phyloP scores from a whole-genome alignment of 2,329 filamentous ascomycete species.

The Hypoxylon sp. region DNA sequence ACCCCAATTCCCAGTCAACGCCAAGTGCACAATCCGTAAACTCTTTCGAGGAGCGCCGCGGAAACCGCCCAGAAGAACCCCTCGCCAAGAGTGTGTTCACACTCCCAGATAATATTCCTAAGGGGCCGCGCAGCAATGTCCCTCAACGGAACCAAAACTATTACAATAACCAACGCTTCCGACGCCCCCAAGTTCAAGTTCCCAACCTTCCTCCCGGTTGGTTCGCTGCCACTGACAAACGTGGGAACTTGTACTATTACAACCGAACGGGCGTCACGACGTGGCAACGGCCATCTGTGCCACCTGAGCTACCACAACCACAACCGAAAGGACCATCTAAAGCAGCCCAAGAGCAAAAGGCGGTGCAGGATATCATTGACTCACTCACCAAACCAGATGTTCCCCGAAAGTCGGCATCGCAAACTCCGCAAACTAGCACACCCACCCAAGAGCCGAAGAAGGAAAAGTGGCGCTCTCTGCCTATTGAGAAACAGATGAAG shows the following conservation, averaged over 20 bases:
- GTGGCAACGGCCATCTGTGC: slow-evolving; percentile 82
- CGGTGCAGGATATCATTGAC: slow-evolving; percentile 87
- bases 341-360: slow-evolving; percentile 74
- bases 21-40: slow-evolving; percentile 62
- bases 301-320: slow-evolving; percentile 69
- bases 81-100: slow-evolving; percentile 60
- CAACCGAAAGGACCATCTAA: slow-evolving; percentile 76
- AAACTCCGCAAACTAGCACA: slow-evolving; percentile 73
- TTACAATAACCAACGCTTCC: slow-evolving; percentile 67
- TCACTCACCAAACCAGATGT: slow-evolving; percentile 81
- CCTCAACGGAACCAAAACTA: slow-evolving; percentile 68
- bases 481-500: slow-evolving; percentile 91
- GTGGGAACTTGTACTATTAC: slow-evolving; percentile 88
- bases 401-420: slow-evolving; percentile 68
- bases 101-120: slow-evolving; percentile 67
- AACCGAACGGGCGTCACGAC: slow-evolving; percentile 82
- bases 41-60: slow-evolving; percentile 75
- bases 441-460: slow-evolving; percentile 71
- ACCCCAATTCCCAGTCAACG: slow-evolving; percentile 71
- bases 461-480: slow-evolving; percentile 79
- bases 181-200: slow-evolving; percentile 67
- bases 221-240: slow-evolving; percentile 80
- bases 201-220: slow-evolving; percentile 85
- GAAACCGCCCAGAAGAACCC: slow-evolving; percentile 64
- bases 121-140: slow-evolving; percentile 72